Base-by-base conservation (phyloP, 345 rosid genomes). In the Citrus hindsii region DNA sequence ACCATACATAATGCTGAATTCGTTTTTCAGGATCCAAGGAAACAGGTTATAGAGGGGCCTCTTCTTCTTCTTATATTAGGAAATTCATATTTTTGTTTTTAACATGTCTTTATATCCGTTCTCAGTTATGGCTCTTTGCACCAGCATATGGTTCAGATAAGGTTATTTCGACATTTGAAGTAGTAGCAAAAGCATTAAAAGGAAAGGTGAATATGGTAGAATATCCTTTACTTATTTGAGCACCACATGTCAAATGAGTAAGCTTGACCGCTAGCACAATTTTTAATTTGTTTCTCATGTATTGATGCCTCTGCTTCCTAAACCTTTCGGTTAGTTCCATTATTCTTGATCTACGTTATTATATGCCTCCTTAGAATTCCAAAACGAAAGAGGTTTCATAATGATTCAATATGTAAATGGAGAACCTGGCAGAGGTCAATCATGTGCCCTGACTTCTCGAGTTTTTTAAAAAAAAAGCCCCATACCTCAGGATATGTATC, bases 51-150 rank as follows among this genome's bases (percentile, higher is more conserved):
- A 5, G 18, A 40, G 65, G 40, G 13, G 62, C 59, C 25, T 74
- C 77, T 38, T 74, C 1, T 8, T 74, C 10, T 7, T 38, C 16
- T 73, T 9, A n/a, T 24, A 22, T 37, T 35, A 59, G 65, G 18
- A 74, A 74, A 74, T 74, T 74, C n/a, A 6, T 3, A 38, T 22
- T 74, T 18, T n/a, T 24, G 68, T 7, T 38, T 35, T 35, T 65
- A 56, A 66, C 56, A 40, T 27, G 16, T 32, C 8, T 56, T 24
- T 77, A 58, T 13, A 32, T 55, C 42, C 24, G 2, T 19, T 59
- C 22, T 62, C 78, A 78, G 84, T 42, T 82, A 56, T 82, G 81
- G 82, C 84, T 82, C 48, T 78, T 82, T 61, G 62, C 82, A 21
- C 73, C 79, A 19, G 42, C 22, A 13, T n/a, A 61, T 19, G 13